These are phyloP conservation scores for Pontederia paniculata DNA, from an alignment of 176 grass and related monocot species.

Conservation along the genomic window DNA sequence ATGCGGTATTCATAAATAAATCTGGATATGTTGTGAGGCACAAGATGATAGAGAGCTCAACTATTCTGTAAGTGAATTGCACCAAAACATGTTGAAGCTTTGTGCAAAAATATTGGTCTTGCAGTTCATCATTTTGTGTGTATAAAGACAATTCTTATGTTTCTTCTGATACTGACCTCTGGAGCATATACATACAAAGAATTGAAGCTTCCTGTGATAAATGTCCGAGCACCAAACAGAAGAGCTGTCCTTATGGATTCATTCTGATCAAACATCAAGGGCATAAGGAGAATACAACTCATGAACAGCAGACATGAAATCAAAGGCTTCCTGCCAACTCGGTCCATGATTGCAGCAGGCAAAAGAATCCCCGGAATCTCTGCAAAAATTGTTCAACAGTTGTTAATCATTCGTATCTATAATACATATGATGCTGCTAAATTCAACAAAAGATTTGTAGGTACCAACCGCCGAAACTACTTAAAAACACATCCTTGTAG, in stretches of 20 bases:
- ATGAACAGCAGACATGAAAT: conserved; percentile 66
- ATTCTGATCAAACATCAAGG: conserved; percentile 53
- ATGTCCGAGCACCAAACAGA: conserved; percentile 60
- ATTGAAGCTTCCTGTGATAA: conserved; percentile 67
- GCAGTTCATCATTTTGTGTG: neutral
- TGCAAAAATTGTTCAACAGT: conserved; percentile 15
- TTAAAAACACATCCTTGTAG: conserved; percentile 75
- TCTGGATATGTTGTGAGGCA: too few species aligned
- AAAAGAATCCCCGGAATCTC: conserved; percentile 76
- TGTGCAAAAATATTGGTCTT: neutral
- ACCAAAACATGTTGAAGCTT: too few species aligned
- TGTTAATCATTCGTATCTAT: neutral
- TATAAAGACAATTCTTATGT: neutral
- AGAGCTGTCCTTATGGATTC: conserved; percentile 49
- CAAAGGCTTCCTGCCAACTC: conserved; percentile 70
- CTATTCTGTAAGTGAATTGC: too few species aligned
- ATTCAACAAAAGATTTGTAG: neutral
- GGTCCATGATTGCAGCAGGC: conserved; percentile 71
- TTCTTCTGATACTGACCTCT: conserved; percentile 34
- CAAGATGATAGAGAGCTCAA: too few species aligned
- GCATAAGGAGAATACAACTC: conserved; percentile 58
- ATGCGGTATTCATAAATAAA: too few species aligned
- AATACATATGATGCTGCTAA: conserved; percentile 4
- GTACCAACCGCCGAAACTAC: conserved; percentile 66
- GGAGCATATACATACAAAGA: conserved; percentile 81